Conservation (phyloP, 2,329 filamentous ascomycete species). For the Neofusicoccum laricinum region DNA sequence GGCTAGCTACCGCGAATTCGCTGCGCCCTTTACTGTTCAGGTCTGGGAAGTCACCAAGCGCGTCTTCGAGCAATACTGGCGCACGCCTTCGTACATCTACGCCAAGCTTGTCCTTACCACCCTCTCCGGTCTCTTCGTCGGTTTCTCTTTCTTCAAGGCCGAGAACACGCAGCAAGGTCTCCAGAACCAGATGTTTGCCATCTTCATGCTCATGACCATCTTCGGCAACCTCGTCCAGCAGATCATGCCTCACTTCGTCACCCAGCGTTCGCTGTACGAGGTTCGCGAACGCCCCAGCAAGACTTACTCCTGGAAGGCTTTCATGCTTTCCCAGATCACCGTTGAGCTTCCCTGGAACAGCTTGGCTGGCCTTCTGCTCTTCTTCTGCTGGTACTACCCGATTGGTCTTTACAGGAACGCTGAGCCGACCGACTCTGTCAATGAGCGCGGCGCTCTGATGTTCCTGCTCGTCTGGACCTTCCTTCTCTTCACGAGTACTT, state of each 20-base stretch:
- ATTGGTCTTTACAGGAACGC: slow-evolving; percentile 70
- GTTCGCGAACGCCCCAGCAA: slow-evolving; percentile 79
- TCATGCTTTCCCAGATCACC: slow-evolving; percentile 74
- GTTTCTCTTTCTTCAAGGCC: slow-evolving; percentile 70
- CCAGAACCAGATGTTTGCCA: slow-evolving; percentile 77
- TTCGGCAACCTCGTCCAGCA: slow-evolving; percentile 73
- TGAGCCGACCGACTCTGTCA: slow-evolving; percentile 52
- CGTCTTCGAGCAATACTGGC: slow-evolving; percentile 91
- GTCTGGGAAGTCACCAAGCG: slow-evolving; percentile 66
- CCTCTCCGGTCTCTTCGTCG: slow-evolving; percentile 68
- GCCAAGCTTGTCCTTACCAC: slow-evolving; percentile 70
- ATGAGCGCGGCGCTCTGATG: slow-evolving; percentile 70
- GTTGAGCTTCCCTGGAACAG: slow-evolving; percentile 80
- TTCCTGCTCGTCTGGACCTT: slow-evolving; percentile 70
- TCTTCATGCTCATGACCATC: slow-evolving; percentile 73
- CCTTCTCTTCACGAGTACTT: slow-evolving; percentile 72
- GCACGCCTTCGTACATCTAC: slow-evolving; percentile 84
- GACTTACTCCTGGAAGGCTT: slow-evolving; percentile 76
- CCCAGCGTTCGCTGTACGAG: slow-evolving; percentile 74
- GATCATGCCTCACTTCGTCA: slow-evolving; percentile 77
- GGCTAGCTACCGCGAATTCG: slow-evolving; percentile 71
- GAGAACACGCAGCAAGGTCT: slow-evolving; percentile 70
- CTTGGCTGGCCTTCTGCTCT: slow-evolving; percentile 67
- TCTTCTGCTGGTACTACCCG: slow-evolving; percentile 77
- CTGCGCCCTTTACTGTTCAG: slow-evolving; percentile 69